These are phyloP conservation scores for Chytriomyces sp. DNA, from an alignment of 192 early-diverging fungal genomes.

Conservation along the genomic window DNA sequence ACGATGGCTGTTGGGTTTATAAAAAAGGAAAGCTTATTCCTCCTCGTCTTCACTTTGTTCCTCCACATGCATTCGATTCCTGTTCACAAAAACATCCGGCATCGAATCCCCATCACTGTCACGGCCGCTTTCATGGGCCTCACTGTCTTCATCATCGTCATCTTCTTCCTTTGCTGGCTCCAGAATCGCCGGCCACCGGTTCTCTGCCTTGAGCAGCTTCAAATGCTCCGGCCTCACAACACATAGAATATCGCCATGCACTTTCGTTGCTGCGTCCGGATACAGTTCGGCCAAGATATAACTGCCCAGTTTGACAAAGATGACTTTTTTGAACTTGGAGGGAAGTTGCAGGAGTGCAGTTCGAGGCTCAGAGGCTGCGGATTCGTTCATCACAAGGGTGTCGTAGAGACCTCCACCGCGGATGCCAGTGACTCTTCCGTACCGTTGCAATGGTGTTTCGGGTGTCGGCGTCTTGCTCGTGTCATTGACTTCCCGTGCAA, in stretches of 20 bases:
- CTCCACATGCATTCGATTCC: conserved; percentile 32
- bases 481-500: conserved; percentile 6
- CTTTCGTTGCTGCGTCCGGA: conserved; percentile 6
- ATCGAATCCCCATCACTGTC: not conserved
- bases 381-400: not conserved
- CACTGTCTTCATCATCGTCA: not conserved
- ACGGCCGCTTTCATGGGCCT: not conserved
- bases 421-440: conserved; percentile 13
- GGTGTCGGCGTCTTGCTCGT: not conserved
- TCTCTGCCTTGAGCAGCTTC: not conserved
- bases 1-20: too few species aligned
- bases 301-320: conserved; percentile 14
- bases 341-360: conserved; percentile 17
- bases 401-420: conserved; percentile 23
- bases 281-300: conserved; percentile 9
- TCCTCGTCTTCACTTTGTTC: conserved; percentile 8
- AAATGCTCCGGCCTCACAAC: conserved; percentile 14
- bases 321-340: conserved; percentile 15
- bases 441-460: not conserved
- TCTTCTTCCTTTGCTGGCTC: not conserved
- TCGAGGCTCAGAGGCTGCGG: not conserved
- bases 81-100: conserved; percentile 18
- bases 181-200: conserved; percentile 3
- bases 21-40: not conserved
- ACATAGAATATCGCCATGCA: conserved; percentile 20